Evolutionary conservation across 495 filamentous ascomycete genomes (phyloP).

Genomic region (Penicillium waksmanii): DNA sequence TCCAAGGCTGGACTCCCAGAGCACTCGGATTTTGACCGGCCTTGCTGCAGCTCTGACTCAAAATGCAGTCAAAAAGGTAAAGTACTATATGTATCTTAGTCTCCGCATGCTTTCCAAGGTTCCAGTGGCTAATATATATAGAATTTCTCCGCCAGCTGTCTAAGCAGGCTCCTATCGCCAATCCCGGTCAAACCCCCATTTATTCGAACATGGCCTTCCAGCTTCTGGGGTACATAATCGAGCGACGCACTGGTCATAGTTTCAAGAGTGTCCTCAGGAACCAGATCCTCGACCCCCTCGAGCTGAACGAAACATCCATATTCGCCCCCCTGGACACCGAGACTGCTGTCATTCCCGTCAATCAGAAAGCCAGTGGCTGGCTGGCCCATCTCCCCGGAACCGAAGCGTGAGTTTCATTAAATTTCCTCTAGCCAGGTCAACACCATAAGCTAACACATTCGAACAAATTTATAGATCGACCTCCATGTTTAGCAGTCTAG

Average conservation of each 20-base stretch:
- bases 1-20: constrained; percentile 3
- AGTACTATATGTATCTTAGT: not conserved
- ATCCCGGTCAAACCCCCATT: constrained; percentile 41
- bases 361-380: constrained; percentile 23
- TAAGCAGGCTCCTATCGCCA: constrained; percentile 4
- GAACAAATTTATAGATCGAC: constrained; percentile 26
- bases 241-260: constrained; percentile 47
- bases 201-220: constrained; percentile 63
- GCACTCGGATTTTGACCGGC: not conserved
- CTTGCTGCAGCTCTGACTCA: constrained; percentile 11
- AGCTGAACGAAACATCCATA: constrained; percentile 45
- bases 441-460: constrained; percentile 7
- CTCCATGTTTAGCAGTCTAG: constrained; percentile 35
- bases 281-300: constrained; percentile 42
- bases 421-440: not conserved
- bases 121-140: constrained; percentile 1
- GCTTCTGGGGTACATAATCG: constrained; percentile 57
- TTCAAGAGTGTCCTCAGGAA: constrained; percentile 47
- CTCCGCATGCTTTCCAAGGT: not conserved
- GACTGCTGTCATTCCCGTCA: constrained; percentile 48
- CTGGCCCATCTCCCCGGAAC: constrained; percentile 20
- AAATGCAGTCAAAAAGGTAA: constrained; percentile 16
- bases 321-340: constrained; percentile 35
- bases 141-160: constrained; percentile 15
- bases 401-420: constrained; percentile 22